A percentile compares a stretch with the other conserved stretches of the same genome.
Evolutionary conservation across 2,329 filamentous ascomycete species (phyloP).

Genomic region (Claviceps sp.): DNA sequence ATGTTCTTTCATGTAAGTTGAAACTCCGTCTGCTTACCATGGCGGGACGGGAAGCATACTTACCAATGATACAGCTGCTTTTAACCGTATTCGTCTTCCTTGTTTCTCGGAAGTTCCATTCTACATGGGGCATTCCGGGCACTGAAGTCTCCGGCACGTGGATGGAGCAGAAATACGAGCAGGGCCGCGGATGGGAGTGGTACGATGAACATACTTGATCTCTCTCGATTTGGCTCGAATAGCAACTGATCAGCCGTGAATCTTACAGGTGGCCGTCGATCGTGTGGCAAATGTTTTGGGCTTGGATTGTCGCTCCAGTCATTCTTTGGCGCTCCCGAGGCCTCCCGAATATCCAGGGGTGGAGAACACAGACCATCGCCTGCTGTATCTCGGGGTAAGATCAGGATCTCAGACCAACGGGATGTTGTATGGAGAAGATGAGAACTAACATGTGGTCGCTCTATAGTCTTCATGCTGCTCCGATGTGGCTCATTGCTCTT

Average conservation of each 20-base stretch:
- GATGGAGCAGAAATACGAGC: conserved; percentile 32
- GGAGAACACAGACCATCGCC: conserved; percentile 48
- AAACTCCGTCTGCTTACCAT: not conserved
- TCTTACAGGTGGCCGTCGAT: conserved; percentile 43
- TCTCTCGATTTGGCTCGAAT: not conserved
- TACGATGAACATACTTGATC: conserved; percentile 12
- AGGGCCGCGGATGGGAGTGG: conserved; percentile 52
- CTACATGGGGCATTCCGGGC: conserved; percentile 44
- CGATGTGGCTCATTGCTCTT: conserved; percentile 52
- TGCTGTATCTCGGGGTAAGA: conserved; percentile 33
- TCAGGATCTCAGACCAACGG: not conserved
- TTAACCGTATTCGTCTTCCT: conserved; percentile 47
- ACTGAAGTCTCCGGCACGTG: conserved; percentile 46
- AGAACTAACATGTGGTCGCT: not conserved
- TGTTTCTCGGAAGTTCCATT: conserved; percentile 52
- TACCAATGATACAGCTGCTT: conserved; percentile 30
- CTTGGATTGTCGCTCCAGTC: conserved; percentile 46
- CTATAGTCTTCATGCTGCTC: conserved; percentile 46
- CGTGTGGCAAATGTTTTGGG: conserved; percentile 52
- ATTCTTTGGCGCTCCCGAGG: conserved; percentile 47
- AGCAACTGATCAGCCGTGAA: not conserved
- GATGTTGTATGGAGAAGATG: not conserved
- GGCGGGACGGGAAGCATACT: not conserved
- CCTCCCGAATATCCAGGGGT: conserved; percentile 52
- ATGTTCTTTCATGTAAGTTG: conserved; percentile 41